phyloP scores from a whole-genome alignment of 805 yeast species.

The Saccharomycopsis oosterbeekiorum region DNA sequence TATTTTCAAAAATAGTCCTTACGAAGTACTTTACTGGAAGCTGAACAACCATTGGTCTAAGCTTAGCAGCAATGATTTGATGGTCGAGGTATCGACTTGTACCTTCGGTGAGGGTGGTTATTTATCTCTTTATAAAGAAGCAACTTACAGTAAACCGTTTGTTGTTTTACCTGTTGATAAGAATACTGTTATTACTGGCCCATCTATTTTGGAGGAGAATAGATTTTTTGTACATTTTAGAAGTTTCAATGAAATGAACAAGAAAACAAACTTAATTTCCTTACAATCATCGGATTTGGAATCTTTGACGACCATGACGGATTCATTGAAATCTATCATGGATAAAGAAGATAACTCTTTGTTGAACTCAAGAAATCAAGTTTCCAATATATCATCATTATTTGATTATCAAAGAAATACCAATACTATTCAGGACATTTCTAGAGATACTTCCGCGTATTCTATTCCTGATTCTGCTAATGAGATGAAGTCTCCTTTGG shows the following conservation, averaged over 20 bases:
- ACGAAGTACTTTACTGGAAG: constrained; percentile 12
- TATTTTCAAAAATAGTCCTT: constrained; percentile 7
- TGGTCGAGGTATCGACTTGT: constrained; percentile 9
- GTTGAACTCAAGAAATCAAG: constrained; percentile 9
- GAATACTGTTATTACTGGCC: constrained; percentile 2
- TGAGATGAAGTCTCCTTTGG: neutral
- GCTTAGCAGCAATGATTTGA: constrained; percentile 3
- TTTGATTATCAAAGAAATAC: neutral
- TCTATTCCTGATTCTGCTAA: neutral
- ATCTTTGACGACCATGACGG: neutral
- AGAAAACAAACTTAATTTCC: constrained; percentile 8
- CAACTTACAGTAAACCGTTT: constrained; percentile 10
- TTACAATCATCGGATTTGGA: constrained; percentile 2
- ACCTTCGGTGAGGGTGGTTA: constrained; percentile 1
- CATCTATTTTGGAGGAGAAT: neutral
- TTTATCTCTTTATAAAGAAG: constrained; percentile 9
- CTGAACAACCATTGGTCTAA: constrained; percentile 9
- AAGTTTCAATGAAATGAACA: constrained; percentile 7
- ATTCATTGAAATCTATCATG: constrained; percentile 7
- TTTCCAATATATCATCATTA: constrained; percentile 4
- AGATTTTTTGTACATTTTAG: constrained; percentile 13
- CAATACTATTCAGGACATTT: neutral
- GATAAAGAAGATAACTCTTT: constrained; percentile 12
- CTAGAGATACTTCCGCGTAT: neutral
- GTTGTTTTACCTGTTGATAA: constrained; percentile 12